These are phyloP conservation scores for Neonectria ditissima DNA, from an alignment of 2,329 filamentous ascomycete genomes.

Conservation along the genomic window DNA sequence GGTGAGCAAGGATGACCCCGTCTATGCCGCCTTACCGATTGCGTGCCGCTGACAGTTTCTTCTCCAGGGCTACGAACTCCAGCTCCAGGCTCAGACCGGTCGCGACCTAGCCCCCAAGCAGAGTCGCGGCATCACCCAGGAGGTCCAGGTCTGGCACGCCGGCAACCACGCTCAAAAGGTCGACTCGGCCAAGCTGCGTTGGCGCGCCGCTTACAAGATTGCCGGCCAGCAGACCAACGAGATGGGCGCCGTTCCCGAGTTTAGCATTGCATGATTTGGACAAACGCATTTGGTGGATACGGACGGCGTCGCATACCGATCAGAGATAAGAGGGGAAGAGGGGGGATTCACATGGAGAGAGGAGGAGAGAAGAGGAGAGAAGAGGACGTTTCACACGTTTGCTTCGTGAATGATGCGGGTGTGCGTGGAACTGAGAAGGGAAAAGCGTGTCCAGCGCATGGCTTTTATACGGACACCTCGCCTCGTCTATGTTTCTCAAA, in stretches of 20 bases:
- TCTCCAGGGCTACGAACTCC: constrained; percentile 79
- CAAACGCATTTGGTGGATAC: constrained; percentile 10
- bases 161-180: constrained; percentile 77
- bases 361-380: constrained; percentile 7
- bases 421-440: not conserved
- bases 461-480: constrained; percentile 8
- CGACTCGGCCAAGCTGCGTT: constrained; percentile 86
- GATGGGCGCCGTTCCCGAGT: constrained; percentile 84
- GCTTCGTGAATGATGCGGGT: not conserved
- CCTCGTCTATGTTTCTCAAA: constrained; percentile 3
- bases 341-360: constrained; percentile 1
- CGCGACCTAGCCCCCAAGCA: constrained; percentile 80
- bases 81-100: constrained; percentile 87
- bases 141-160: constrained; percentile 79
- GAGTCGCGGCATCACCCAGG: constrained; percentile 81
- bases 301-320: constrained; percentile 4
- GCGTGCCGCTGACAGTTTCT: constrained; percentile 6
- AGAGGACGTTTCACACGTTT: not conserved
- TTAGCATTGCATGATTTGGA: constrained; percentile 74
- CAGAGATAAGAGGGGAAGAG: not conserved
- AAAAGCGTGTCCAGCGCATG: constrained; percentile 27
- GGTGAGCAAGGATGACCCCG: constrained; percentile 61
- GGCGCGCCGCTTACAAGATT: constrained; percentile 85
- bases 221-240: constrained; percentile 77
- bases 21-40: no score